phyloP scores from a whole-genome alignment of 2,329 filamentous ascomycete species.

The Scleromitrula shiraiana region DNA sequence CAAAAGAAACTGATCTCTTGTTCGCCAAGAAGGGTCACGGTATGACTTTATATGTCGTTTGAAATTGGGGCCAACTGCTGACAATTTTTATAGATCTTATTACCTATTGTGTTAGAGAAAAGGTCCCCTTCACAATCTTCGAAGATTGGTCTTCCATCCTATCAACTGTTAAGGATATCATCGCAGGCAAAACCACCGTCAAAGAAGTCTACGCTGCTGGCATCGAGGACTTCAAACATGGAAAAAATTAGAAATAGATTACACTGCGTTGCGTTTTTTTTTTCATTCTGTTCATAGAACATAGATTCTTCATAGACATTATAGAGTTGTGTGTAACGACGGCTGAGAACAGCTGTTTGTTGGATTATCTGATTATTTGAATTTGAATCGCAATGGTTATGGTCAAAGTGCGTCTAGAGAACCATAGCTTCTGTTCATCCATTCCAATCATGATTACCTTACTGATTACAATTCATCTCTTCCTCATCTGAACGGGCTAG shows the following conservation, averaged over 20 bases:
- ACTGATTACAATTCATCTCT: too few relatives aligned
- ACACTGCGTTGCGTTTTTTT: neutral
- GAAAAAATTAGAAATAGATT: constrained; percentile 11
- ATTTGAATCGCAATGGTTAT: too few relatives aligned
- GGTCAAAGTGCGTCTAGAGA: too few relatives aligned
- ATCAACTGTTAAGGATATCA: constrained; percentile 66
- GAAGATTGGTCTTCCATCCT: constrained; percentile 76
- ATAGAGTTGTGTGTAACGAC: neutral
- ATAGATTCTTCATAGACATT: constrained; percentile 8
- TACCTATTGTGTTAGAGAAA: constrained; percentile 74
- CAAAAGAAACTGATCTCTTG: constrained; percentile 83
- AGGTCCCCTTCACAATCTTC: constrained; percentile 83
- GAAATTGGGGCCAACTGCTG: neutral
- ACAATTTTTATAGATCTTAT: constrained; percentile 60
- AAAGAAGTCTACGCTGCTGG: constrained; percentile 53
- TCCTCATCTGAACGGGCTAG: too few relatives aligned
- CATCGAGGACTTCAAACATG: constrained; percentile 22
- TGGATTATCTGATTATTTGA: too few relatives aligned
- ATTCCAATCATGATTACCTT: too few relatives aligned
- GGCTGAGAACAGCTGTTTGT: too few relatives aligned
- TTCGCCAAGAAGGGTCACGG: constrained; percentile 89
- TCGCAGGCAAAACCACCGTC: constrained; percentile 61
- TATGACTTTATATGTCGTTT: constrained; percentile 33
- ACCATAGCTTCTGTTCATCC: too few relatives aligned
- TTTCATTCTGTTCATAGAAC: constrained; percentile 1